Base-by-base conservation (phyloP, 78 protist species). In the Cavenderia fasciculata region DNA sequence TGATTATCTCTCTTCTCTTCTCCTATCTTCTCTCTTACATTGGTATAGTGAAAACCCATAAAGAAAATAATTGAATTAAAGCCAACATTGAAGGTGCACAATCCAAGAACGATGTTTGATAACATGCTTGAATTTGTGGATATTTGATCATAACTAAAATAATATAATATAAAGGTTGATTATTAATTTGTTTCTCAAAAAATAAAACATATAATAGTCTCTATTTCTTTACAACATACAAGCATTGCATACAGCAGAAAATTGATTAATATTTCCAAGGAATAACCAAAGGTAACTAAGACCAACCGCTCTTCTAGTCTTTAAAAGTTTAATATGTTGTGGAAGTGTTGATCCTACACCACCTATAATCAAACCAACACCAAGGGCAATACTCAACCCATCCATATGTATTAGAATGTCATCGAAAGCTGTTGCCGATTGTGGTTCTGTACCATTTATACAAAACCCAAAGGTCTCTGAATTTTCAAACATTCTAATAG, bases 181-280 rank as follows among this genome's bases (percentile, higher is more conserved):
- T 56, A 56, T 56, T 56, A 7, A 56, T 16, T 56, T 56, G 62
- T 19, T 56, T 56, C 7, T 25, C 31, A 56, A 19, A 16, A 7
- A 56, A 66, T 43, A 33, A 59, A 4, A 33, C 6, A 21, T 5
- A 56, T n/a, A 56, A 18, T 56, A 21, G n/a, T 56, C 7, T 18
- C 61, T 4, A 59, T 27, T 23, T 59, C 4, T 59, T 29, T 52
- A 73, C n/a, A 2, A 82, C 78, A 6, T 82, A 82, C 90, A 61
- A 19, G 52, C 85, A 70, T 87, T 87, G 14, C 73, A 34, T 46
- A 59, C 43, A 18, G 86, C 66, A 27, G 68, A 25, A 41, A 69
- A 87, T 40, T 87, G 93, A 65, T 87, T 87, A 19, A 87, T 33
- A 59, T 87, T 75, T 14, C 88, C 85, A n/a, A 87, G 38, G 51